phyloP scores from a whole-genome alignment of 768 basidiomycete genomes.

The Mycena alexandri region DNA sequence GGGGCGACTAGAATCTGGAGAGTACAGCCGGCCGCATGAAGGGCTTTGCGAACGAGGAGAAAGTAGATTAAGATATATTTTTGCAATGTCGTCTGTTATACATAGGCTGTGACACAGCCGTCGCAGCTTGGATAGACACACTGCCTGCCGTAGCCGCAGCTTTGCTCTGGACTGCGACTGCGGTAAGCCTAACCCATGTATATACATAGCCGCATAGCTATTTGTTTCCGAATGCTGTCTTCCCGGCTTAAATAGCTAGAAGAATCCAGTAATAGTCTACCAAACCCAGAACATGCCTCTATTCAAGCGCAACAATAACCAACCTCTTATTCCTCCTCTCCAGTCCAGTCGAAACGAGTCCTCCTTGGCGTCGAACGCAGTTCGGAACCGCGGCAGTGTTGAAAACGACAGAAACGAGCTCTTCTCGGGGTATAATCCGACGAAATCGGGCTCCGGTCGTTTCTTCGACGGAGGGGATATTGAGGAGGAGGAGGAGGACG shows the following conservation, averaged over 20 bases:
- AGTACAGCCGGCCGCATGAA: conserved; percentile 40
- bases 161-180: too few relatives aligned
- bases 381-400: conserved; percentile 42
- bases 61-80: too few relatives aligned
- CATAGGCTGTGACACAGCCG: too few relatives aligned
- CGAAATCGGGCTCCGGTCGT: conserved; percentile 52
- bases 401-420: conserved; percentile 66
- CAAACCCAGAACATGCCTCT: conserved; percentile 23
- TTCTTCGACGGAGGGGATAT: conserved; percentile 63
- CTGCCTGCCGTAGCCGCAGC: background rate
- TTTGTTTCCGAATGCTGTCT: too few relatives aligned
- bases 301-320: conserved; percentile 27
- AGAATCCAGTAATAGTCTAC: background rate
- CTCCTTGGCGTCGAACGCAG: background rate
- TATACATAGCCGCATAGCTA: too few relatives aligned
- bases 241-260: background rate
- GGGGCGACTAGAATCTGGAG: conserved; percentile 87
- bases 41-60: too few relatives aligned
- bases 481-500: conserved; percentile 74
- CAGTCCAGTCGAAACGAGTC: conserved; percentile 8
- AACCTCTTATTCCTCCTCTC: conserved; percentile 59
- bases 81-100: too few relatives aligned
- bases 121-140: too few relatives aligned
- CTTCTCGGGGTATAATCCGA: conserved; percentile 66
- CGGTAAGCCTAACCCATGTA: too few relatives aligned